Evolutionary conservation across 805 yeast genomes (phyloP).

Genomic region (Cyberlindnera saturnus): DNA sequence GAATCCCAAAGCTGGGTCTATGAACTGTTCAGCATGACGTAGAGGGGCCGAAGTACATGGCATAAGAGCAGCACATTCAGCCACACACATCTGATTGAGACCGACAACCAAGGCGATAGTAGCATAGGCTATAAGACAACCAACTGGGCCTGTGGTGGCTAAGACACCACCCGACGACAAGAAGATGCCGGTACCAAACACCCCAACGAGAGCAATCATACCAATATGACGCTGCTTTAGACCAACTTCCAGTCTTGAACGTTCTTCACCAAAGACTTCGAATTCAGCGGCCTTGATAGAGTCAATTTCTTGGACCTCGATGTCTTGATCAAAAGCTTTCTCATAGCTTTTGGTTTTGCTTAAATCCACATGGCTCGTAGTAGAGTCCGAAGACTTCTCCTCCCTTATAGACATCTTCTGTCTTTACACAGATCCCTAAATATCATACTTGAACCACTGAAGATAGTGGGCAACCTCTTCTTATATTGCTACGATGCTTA

Average conservation of each 20-base stretch:
- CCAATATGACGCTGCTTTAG: constrained; percentile 32
- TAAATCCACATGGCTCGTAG: no score
- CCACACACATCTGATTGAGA: constrained; percentile 32
- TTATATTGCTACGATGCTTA: no score
- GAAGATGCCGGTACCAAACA: constrained; percentile 39
- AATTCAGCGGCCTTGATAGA: constrained; percentile 5
- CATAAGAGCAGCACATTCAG: constrained; percentile 31
- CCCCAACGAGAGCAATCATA: constrained; percentile 43
- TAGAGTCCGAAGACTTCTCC: no score
- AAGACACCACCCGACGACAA: constrained; percentile 33
- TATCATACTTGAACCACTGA: no score
- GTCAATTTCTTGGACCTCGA: constrained; percentile 11
- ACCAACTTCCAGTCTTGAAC: constrained; percentile 4
- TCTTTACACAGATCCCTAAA: no score
- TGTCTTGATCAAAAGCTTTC: constrained; percentile 5
- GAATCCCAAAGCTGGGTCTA: constrained; percentile 40
- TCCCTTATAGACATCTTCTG: no score
- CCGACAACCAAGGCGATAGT: constrained; percentile 31
- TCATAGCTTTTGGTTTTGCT: no score
- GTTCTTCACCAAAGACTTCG: constrained; percentile 14
- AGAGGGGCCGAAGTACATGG: constrained; percentile 32
- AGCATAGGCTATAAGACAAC: constrained; percentile 28
- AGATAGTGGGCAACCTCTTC: no score
- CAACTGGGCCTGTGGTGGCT: constrained; percentile 29
- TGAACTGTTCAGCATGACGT: constrained; percentile 30